phyloP scores from a whole-genome alignment of 805 yeast species.

The Yamadazyma sp. region DNA sequence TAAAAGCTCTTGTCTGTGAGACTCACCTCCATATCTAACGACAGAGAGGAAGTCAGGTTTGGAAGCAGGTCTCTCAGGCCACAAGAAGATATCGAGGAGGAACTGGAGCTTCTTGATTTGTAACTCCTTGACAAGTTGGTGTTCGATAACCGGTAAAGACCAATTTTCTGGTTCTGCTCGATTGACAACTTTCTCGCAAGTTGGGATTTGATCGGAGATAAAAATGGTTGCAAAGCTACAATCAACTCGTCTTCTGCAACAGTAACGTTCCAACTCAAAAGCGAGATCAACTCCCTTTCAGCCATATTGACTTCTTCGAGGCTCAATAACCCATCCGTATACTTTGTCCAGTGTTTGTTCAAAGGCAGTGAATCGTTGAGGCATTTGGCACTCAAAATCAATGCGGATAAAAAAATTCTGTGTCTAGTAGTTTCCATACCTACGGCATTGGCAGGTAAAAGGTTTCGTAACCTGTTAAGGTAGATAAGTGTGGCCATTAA shows the following conservation, averaged over 20 bases:
- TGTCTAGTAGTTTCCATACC: conserved; percentile 95
- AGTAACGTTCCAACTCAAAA: conserved; percentile 82
- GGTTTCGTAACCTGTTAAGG: conserved; percentile 69
- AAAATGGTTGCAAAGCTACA: conserved; percentile 68
- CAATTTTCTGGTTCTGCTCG: conserved; percentile 27
- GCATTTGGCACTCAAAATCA: conserved; percentile 88
- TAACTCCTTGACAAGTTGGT: conserved; percentile 3
- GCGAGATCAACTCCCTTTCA: conserved; percentile 81
- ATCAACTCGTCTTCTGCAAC: conserved; percentile 71
- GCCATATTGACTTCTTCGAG: conserved; percentile 83
- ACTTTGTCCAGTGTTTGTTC: conserved; percentile 93
- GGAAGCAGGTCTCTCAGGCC: conserved; percentile 4
- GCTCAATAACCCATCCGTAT: conserved; percentile 81
- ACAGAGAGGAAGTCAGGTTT: conserved; percentile 1
- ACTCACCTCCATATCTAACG: conserved; percentile 2
- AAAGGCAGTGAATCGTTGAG: conserved; percentile 93
- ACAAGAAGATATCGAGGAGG: conserved; percentile 14
- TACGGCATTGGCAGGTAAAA: conserved; percentile 81
- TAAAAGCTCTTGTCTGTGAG: background rate
- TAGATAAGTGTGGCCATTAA: conserved; percentile 90
- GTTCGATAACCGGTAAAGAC: conserved; percentile 31
- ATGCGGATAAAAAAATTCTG: conserved; percentile 84
- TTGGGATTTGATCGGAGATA: conserved; percentile 66
- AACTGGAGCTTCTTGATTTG: conserved; percentile 11
- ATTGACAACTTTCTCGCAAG: conserved; percentile 28